Evolutionary conservation across 1,139 yeast species (phyloP), one percentile per base, ranked within the genome.

Genomic region (Saccharomyces hybrid): DNA sequence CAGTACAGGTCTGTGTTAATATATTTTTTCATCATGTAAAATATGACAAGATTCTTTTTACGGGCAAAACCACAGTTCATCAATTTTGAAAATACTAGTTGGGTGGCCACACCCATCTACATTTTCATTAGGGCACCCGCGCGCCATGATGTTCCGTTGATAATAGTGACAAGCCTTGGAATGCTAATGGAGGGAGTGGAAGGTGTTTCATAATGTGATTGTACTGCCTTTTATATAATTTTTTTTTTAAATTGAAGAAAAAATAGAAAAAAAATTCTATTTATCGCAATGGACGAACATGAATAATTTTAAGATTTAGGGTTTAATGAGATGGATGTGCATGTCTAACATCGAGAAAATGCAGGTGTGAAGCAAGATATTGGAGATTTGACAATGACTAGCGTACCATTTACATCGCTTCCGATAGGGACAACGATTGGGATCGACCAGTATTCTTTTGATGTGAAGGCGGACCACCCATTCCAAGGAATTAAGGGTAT

Each of bases 1-100:
- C 74, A 72, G 76, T 69, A 70, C 76, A 73, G 76, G 76, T 73
- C 76, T 73, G 76, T 73, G 75, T 68, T 69, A 63, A 69, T 46
- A 69, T 62, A 62, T 66, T 66, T 61, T 68, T 63, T 73, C 76
- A 73, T 73, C 75, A 72, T 66, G 53, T 51, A 59, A 51, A 50
- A 28, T 32, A 13, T 31, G 9, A 44, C n/a, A n/a, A 34, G 34
- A 16, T 23, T 16, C 14, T 7, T 16, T 23, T 13, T 20, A 31
- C 16, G 16, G 13, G 30, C 16, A 11, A 20, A 51, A 46, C 2
- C 13, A 30, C 26, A 1, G 27, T 23, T 14, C 5, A 23, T 11
- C 34, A 3, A 13, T 3, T 9, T 46, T 7, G 23, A 20, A 20
- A 46, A n/a, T 13, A 9, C 6, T 7, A 38, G 44, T 16, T 38